These are phyloP conservation scores for Aspergillus brasiliensis DNA, from an alignment of 2,329 filamentous ascomycete species.

Conservation along the genomic window DNA sequence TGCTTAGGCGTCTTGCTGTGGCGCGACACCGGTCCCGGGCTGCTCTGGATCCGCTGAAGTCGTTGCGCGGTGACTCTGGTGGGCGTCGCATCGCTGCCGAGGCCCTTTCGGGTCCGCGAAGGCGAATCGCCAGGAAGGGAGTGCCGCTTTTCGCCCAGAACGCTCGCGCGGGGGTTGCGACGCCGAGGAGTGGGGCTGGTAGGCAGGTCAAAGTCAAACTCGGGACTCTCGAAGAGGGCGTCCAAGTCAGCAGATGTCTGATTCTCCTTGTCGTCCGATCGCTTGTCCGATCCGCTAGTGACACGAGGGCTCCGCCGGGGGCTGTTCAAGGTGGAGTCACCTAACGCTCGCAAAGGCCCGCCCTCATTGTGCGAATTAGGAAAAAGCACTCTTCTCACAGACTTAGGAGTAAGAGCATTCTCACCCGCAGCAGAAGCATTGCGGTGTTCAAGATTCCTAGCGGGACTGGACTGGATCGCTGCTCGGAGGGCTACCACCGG, in stretches of 20 bases:
- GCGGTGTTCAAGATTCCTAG: conserved; percentile 51
- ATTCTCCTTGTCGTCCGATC: conserved; percentile 61
- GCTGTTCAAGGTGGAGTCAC: conserved; percentile 47
- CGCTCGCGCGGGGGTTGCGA: conserved; percentile 54
- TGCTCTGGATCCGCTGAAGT: conserved; percentile 36
- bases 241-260: conserved; percentile 55
- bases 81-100: conserved; percentile 24
- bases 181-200: conserved; percentile 55
- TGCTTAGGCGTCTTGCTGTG: conserved; percentile 30
- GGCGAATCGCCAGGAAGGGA: conserved; percentile 43
- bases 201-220: conserved; percentile 56
- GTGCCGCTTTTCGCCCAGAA: conserved; percentile 34
- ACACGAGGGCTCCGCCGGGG: conserved; percentile 50
- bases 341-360: conserved; percentile 39
- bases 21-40: conserved; percentile 22
- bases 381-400: conserved; percentile 50
- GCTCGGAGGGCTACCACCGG: conserved; percentile 52
- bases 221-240: conserved; percentile 65
- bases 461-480: conserved; percentile 65
- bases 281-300: conserved; percentile 41
- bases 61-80: conserved; percentile 37
- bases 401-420: conserved; percentile 58
- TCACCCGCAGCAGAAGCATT: conserved; percentile 45
- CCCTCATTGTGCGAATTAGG: conserved; percentile 39
- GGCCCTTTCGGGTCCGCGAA: conserved; percentile 27